Evolutionary conservation across 2,329 filamentous ascomycete genomes (phyloP).

Genomic region (Saccharata proteae): DNA sequence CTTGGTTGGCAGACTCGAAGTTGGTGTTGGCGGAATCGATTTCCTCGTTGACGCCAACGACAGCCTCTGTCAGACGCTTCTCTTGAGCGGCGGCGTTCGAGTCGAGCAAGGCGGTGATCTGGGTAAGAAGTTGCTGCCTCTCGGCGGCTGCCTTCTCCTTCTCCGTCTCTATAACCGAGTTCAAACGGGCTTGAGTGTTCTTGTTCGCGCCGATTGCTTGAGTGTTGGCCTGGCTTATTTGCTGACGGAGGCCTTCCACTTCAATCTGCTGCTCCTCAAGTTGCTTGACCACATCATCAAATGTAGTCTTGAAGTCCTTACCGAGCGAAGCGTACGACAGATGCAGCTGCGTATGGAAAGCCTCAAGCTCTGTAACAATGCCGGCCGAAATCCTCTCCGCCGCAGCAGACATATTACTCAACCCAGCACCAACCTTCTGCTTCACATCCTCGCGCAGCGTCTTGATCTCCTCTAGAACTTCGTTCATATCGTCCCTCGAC

Average conservation of each 20-base stretch:
- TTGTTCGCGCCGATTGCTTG: constrained; percentile 57
- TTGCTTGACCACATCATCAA: constrained; percentile 67
- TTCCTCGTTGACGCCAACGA: constrained; percentile 50
- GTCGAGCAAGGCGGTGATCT: constrained; percentile 68
- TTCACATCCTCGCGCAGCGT: constrained; percentile 82
- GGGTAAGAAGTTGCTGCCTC: constrained; percentile 57
- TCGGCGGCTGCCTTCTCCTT: constrained; percentile 60
- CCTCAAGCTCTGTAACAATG: constrained; percentile 70
- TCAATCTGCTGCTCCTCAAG: constrained; percentile 67
- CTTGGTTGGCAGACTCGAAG: constrained; percentile 52
- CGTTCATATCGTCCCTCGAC: constrained; percentile 77
- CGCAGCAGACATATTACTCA: constrained; percentile 70
- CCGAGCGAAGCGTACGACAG: constrained; percentile 73
- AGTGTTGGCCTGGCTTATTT: constrained; percentile 59
- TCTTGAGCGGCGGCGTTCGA: constrained; percentile 64
- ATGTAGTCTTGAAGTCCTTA: constrained; percentile 73
- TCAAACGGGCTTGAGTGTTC: constrained; percentile 52
- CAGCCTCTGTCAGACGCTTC: constrained; percentile 51
- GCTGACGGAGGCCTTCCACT: constrained; percentile 56
- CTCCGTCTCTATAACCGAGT: constrained; percentile 64
- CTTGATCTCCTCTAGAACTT: constrained; percentile 85
- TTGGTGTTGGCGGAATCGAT: constrained; percentile 51
- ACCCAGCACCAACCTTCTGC: constrained; percentile 67
- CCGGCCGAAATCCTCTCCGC: constrained; percentile 83
- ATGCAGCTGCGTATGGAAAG: constrained; percentile 75